Percentiles rank a stretch among this genome's conserved stretches.
Conservation (phyloP, 495 filamentous ascomycete genomes). For the Talaromyces thailandensis region DNA sequence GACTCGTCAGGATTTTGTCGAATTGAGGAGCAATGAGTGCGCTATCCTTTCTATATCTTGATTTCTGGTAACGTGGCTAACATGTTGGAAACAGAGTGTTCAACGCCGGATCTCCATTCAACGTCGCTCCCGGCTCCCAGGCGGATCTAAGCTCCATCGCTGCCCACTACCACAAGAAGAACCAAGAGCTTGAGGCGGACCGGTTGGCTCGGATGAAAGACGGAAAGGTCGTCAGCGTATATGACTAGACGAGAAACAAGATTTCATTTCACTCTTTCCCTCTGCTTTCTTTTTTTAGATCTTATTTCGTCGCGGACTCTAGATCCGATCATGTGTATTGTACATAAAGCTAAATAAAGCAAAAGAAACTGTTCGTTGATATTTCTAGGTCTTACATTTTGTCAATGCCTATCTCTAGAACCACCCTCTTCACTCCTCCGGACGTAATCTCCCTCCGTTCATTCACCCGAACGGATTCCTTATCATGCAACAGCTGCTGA, state of each 20-base stretch:
- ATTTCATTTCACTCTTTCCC: not conserved
- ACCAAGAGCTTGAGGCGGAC: conserved; percentile 42
- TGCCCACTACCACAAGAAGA: conserved; percentile 52
- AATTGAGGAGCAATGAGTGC: conserved; percentile 63
- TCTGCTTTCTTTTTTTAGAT: conserved; percentile 8
- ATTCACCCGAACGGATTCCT: conserved; percentile 48
- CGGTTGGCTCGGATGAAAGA: conserved; percentile 34
- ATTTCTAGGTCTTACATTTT: not conserved
- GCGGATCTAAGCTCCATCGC: conserved; percentile 52
- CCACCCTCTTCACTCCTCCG: conserved; percentile 38
- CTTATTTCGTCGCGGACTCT: conserved; percentile 17
- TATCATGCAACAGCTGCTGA: conserved; percentile 30
- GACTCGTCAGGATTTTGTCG: conserved; percentile 30
- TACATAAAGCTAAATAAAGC: not conserved
- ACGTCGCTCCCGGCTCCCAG: conserved; percentile 52
- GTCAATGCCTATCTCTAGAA: conserved; percentile 27
- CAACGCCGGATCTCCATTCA: conserved; percentile 52
- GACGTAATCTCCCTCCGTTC: conserved; percentile 50
- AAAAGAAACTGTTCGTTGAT: not conserved
- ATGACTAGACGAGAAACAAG: conserved; percentile 21
- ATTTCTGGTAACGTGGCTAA: not conserved
- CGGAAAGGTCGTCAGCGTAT: conserved; percentile 33
- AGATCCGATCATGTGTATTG: conserved; percentile 12
- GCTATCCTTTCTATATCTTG: conserved; percentile 17
- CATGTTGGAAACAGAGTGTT: conserved; percentile 36